A percentile compares a stretch with the other conserved stretches of the same genome.
Conservation (phyloP, 305 asterid species). For the Fraxinus nigra region DNA sequence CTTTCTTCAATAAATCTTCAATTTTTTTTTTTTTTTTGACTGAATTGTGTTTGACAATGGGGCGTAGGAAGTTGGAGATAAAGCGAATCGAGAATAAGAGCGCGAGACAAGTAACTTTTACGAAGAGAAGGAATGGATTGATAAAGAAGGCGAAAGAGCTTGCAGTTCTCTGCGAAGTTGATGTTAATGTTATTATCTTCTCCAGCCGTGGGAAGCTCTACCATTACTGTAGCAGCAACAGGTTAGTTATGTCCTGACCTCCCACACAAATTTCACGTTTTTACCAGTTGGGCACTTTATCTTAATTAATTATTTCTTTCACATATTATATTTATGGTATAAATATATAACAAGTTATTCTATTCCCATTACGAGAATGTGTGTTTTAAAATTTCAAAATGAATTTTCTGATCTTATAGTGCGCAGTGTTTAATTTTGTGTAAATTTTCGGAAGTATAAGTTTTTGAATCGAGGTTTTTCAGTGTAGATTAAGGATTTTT, state of each 20-base stretch:
- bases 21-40: too few species aligned
- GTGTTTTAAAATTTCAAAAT: background rate
- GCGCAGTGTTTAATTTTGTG: background rate
- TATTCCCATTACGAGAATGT: background rate
- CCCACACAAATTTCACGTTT: too few species aligned
- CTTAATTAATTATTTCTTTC: too few species aligned
- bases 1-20: background rate
- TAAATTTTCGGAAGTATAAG: background rate
- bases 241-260: background rate
- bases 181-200: background rate
- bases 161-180: slow-evolving; percentile 8
- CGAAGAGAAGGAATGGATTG: slow-evolving; percentile 8
- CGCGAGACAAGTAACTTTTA: slow-evolving; percentile 7
- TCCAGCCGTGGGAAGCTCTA: slow-evolving; percentile 14
- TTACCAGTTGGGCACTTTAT: too few species aligned
- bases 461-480: background rate
- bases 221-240: background rate
- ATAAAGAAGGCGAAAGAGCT: slow-evolving; percentile 16
- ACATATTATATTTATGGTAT: too few species aligned
- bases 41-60: background rate
- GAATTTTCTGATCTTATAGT: background rate
- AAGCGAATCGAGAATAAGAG: slow-evolving; percentile 12
- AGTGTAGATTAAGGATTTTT: background rate
- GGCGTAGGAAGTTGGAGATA: slow-evolving; percentile 14
- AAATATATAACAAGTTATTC: too few species aligned